Evolutionary conservation across 768 basidiomycete genomes (phyloP).

Genomic region (Tricholoma bakamatsutake): DNA sequence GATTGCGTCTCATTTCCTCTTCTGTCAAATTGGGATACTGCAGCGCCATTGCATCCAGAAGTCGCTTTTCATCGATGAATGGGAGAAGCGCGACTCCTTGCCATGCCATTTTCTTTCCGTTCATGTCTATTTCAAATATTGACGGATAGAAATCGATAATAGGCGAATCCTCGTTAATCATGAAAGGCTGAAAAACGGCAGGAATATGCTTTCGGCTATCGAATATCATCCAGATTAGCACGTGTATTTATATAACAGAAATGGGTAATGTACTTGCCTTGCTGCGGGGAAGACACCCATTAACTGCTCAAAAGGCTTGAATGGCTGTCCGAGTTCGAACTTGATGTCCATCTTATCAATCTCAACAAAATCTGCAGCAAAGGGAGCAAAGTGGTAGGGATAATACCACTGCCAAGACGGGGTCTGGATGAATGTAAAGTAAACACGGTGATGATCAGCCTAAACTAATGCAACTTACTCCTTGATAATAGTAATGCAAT

Average conservation of each 20-base stretch:
- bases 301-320: conserved; percentile 95
- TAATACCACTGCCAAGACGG: conserved; percentile 99
- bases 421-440: conserved; percentile 39
- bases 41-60: conserved; percentile 77
- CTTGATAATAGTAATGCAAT: conserved; percentile 96
- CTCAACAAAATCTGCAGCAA: conserved; percentile 89
- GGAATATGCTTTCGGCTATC: conserved; percentile 88
- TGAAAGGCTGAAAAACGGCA: conserved; percentile 74
- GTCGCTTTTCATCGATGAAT: conserved; percentile 84
- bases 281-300: conserved; percentile 98
- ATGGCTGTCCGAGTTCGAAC: conserved; percentile 80
- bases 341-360: conserved; percentile 71
- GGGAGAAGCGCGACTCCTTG: conserved; percentile 96
- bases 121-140: conserved; percentile 97
- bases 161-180: conserved; percentile 82
- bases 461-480: conserved; percentile 45
- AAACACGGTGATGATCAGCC: background rate
- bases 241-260: conserved; percentile 1
- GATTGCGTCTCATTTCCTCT: conserved; percentile 80
- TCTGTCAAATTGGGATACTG: conserved; percentile 66
- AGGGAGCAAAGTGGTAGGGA: conserved; percentile 97
- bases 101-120: conserved; percentile 99
- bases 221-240: conserved; percentile 1
- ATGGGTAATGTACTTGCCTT: conserved; percentile 43
- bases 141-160: conserved; percentile 95